Percentiles rank a stretch among this genome's conserved stretches.
Evolutionary conservation across 176 grass and related monocot genomes (phyloP).

Genomic region (Zizania latifolia): DNA sequence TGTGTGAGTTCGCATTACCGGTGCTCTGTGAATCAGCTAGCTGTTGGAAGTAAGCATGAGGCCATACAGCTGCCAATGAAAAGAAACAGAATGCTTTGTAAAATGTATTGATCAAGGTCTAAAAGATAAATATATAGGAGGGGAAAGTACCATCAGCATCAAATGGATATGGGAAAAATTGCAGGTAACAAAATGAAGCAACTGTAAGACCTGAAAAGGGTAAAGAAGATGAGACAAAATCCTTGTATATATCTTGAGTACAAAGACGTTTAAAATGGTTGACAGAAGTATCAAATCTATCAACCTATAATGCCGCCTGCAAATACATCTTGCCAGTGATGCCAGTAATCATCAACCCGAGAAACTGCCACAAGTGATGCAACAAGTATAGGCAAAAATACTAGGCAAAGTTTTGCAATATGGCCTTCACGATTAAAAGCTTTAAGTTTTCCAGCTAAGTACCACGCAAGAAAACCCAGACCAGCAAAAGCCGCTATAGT

Average conservation of each 20-base stretch:
- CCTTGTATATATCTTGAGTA: not conserved
- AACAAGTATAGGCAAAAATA: conserved; percentile 48
- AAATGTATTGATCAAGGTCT: not conserved
- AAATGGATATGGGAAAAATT: conserved; percentile 52
- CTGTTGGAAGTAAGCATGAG: conserved; percentile 45
- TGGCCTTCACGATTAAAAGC: conserved; percentile 51
- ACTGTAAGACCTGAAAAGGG: conserved; percentile 41
- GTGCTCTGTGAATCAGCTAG: conserved; percentile 31
- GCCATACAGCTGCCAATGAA: conserved; percentile 43
- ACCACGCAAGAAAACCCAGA: conserved; percentile 55
- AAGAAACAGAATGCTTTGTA: not conserved
- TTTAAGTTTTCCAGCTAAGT: conserved; percentile 55
- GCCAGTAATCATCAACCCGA: conserved; percentile 58
- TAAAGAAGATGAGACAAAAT: not conserved
- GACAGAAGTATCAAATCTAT: not conserved
- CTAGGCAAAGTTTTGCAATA: conserved; percentile 49
- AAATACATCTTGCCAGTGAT: conserved; percentile 64
- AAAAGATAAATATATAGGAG: not conserved
- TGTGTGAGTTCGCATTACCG: not conserved
- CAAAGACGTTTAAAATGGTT: not conserved
- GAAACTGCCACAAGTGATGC: conserved; percentile 55
- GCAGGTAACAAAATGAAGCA: conserved; percentile 57
- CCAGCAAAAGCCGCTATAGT: conserved; percentile 46
- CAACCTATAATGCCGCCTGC: conserved; percentile 45
- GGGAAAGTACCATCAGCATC: conserved; percentile 36